These are phyloP conservation scores for Ophiostoma himal-ulmi DNA, from an alignment of 2,329 filamentous ascomycete genomes.

Conservation along the genomic window DNA sequence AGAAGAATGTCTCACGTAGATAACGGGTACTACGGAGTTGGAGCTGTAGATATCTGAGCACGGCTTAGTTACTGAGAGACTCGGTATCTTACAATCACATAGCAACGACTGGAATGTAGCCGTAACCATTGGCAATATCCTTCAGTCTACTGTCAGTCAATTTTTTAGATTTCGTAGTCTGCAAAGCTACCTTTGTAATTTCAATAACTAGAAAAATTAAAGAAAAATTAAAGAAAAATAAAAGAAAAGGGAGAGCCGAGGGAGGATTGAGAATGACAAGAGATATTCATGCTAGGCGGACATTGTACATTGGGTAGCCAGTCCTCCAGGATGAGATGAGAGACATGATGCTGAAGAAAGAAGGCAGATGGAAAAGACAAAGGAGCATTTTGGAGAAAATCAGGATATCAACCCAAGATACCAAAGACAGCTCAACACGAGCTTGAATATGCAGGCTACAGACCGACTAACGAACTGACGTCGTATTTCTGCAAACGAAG, in stretches of 20 bases:
- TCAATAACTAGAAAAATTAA: background rate
- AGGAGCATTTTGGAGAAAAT: background rate
- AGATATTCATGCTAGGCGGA: background rate
- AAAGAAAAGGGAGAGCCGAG: background rate
- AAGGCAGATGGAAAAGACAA: background rate
- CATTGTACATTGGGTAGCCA: no score
- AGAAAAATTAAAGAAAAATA: background rate
- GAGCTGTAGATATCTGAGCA: background rate
- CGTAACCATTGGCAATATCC: background rate
- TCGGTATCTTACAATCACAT: background rate
- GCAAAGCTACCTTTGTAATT: background rate
- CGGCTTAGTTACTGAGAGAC: no score
- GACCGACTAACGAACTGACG: background rate
- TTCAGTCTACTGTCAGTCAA: background rate
- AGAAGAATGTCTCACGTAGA: slow-evolving; percentile 9
- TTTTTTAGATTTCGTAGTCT: background rate
- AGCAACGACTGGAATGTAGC: background rate
- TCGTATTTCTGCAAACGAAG: slow-evolving; percentile 4
- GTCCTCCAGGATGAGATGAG: background rate
- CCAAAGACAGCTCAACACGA: background rate
- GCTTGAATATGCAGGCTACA: background rate
- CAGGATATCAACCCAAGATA: background rate
- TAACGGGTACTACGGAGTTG: slow-evolving; percentile 4
- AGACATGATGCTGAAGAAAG: background rate
- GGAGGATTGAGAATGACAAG: background rate